These are phyloP conservation scores for Acanthamoeba castellanii DNA, from an alignment of 208 protist species.

Conservation along the genomic window DNA sequence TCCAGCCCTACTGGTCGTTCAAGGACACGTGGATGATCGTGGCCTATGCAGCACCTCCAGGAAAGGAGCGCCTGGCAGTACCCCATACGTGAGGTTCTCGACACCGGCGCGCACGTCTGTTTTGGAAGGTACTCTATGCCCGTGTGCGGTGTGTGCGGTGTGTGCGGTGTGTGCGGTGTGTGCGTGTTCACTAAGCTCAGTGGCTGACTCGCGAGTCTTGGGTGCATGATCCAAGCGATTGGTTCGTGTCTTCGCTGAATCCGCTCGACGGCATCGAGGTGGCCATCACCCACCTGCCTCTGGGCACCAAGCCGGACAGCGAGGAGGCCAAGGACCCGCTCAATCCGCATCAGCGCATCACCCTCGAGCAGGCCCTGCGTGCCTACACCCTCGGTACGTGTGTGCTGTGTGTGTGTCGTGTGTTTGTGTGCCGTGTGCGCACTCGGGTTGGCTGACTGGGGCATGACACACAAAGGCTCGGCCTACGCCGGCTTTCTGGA, in stretches of 20 bases:
- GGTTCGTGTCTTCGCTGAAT: slow-evolving; percentile 36
- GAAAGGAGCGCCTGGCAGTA: slow-evolving; percentile 27
- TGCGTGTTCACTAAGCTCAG: background rate
- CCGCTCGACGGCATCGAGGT: slow-evolving; percentile 25
- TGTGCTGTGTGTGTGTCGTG: background rate
- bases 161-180: no score
- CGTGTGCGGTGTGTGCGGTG: background rate
- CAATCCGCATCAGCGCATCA: slow-evolving; percentile 35
- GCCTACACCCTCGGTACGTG: slow-evolving; percentile 29
- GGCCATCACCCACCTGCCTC: background rate
- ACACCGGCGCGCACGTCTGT: background rate
- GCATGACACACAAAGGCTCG: background rate
- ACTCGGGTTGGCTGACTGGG: background rate
- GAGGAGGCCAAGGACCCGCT: background rate
- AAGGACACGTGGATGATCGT: background rate
- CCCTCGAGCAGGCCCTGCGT: background rate
- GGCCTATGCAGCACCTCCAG: background rate
- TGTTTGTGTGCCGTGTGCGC: background rate
- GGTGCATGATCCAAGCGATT: background rate
- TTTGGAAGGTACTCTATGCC: background rate
- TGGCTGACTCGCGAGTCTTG: background rate
- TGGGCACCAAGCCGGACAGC: background rate
- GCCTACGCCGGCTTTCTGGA: slow-evolving; percentile 27
- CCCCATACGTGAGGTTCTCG: background rate
- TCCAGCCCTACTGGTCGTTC: slow-evolving; percentile 4